Evolutionary conservation across 345 rosid genomes (phyloP).

Genomic region (Moricandia arvensis): DNA sequence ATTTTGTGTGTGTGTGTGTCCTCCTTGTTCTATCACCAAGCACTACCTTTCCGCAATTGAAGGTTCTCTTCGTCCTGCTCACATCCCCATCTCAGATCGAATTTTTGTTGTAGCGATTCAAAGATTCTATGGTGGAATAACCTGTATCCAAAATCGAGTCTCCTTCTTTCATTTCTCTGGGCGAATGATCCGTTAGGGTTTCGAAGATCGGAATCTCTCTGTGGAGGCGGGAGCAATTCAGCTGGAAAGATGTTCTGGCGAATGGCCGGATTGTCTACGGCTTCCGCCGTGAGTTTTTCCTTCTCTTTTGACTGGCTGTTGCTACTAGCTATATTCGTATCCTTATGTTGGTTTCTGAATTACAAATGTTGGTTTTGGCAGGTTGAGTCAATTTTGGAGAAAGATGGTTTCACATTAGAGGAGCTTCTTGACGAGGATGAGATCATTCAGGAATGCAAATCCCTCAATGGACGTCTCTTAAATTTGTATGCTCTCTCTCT

Average conservation of each 20-base stretch:
- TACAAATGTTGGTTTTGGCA: constrained; percentile 30
- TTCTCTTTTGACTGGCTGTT: constrained; percentile 9
- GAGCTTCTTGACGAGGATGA: constrained; percentile 98
- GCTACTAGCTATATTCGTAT: not conserved
- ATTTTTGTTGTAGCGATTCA: not conserved
- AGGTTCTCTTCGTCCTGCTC: constrained; percentile 36
- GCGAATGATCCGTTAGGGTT: constrained; percentile 37
- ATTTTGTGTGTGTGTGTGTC: too few species aligned
- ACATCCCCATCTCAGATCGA: constrained; percentile 31
- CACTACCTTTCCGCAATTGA: constrained; percentile 36
- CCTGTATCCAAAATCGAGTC: constrained; percentile 11
- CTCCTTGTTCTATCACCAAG: constrained; percentile 14
- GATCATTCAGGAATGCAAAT: constrained; percentile 96
- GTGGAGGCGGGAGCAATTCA: constrained; percentile 5
- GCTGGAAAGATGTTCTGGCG: constrained; percentile 86
- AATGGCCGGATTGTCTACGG: constrained; percentile 88
- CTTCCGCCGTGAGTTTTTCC: constrained; percentile 74
- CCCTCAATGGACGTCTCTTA: constrained; percentile 79
- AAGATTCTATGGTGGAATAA: constrained; percentile 16
- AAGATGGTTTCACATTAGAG: constrained; percentile 77
- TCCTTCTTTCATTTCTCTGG: not conserved
- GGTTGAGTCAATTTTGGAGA: constrained; percentile 93
- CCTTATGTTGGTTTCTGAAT: not conserved
- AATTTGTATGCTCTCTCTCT: constrained; percentile 55
- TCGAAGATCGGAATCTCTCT: constrained; percentile 49